Percentiles rank a stretch among this genome's conserved stretches.
Evolutionary conservation across 2,329 filamentous ascomycete species (phyloP).

Genomic region (Penicillium freii): DNA sequence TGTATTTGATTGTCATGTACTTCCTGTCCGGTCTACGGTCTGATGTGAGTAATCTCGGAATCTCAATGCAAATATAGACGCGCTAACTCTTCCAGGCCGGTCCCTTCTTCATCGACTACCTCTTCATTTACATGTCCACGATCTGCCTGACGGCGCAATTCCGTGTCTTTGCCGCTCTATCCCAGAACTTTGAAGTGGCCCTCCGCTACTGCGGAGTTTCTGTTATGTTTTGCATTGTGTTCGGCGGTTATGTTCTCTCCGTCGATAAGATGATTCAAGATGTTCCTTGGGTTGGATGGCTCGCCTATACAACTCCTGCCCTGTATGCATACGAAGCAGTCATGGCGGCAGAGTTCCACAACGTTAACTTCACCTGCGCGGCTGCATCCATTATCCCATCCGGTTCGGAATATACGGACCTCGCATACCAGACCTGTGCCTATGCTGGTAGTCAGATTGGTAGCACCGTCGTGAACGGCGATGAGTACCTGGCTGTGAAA

Average conservation of each 20-base stretch:
- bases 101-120: constrained; percentile 62
- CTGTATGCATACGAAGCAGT: constrained; percentile 63
- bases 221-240: constrained; percentile 59
- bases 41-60: constrained; percentile 19
- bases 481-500: constrained; percentile 52
- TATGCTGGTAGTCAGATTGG: constrained; percentile 55
- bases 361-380: constrained; percentile 54
- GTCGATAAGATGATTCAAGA: constrained; percentile 55
- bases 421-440: constrained; percentile 57
- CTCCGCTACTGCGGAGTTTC: constrained; percentile 60
- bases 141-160: constrained; percentile 61
- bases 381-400: constrained; percentile 56
- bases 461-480: constrained; percentile 50
- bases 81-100: constrained; percentile 41
- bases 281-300: constrained; percentile 63
- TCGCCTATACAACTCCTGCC: constrained; percentile 48
- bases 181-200: constrained; percentile 60
- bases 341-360: constrained; percentile 61
- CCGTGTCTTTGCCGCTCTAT: constrained; percentile 59
- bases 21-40: constrained; percentile 52
- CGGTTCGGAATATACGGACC: constrained; percentile 51
- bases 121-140: constrained; percentile 59
- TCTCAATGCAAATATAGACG: not conserved
- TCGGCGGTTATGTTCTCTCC: constrained; percentile 62
- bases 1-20: constrained; percentile 61